Conservation (phyloP, 805 yeast species). For the Candida maesae region DNA sequence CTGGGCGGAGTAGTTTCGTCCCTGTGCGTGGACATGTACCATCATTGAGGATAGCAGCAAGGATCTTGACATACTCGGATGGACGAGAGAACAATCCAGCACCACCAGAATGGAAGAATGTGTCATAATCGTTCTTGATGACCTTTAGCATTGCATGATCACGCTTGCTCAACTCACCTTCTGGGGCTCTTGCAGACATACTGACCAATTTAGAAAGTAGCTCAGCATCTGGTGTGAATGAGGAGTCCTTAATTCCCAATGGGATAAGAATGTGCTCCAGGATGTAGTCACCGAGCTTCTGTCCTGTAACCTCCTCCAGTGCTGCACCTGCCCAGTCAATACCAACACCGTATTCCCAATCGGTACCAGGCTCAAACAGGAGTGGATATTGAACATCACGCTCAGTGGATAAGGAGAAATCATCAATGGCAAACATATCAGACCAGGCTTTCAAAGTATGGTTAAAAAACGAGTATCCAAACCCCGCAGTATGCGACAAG, state of each 20-base stretch:
- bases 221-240: conserved; percentile 25
- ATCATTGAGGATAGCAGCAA: conserved; percentile 37
- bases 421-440: conserved; percentile 16
- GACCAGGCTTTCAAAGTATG: conserved; percentile 23
- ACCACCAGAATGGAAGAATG: conserved; percentile 36
- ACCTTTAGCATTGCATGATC: conserved; percentile 11
- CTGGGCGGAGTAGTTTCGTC: conserved; percentile 27
- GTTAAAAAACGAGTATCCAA: conserved; percentile 33
- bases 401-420: conserved; percentile 11
- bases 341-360: conserved; percentile 33
- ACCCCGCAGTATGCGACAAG: conserved; percentile 37
- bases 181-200: conserved; percentile 21
- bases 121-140: conserved; percentile 1
- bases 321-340: conserved; percentile 37
- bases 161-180: conserved; percentile 7
- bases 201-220: conserved; percentile 23
- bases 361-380: conserved; percentile 35
- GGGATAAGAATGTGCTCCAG: conserved; percentile 29
- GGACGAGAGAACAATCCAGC: conserved; percentile 39
- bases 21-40: conserved; percentile 37
- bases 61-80: conserved; percentile 36
- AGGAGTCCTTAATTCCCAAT: conserved; percentile 25
- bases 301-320: conserved; percentile 29
- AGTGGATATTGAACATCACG: conserved; percentile 26
- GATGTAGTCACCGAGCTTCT: conserved; percentile 28